Base-by-base conservation (phyloP, 2,329 filamentous ascomycete species). In the Alternaria arbusti region DNA sequence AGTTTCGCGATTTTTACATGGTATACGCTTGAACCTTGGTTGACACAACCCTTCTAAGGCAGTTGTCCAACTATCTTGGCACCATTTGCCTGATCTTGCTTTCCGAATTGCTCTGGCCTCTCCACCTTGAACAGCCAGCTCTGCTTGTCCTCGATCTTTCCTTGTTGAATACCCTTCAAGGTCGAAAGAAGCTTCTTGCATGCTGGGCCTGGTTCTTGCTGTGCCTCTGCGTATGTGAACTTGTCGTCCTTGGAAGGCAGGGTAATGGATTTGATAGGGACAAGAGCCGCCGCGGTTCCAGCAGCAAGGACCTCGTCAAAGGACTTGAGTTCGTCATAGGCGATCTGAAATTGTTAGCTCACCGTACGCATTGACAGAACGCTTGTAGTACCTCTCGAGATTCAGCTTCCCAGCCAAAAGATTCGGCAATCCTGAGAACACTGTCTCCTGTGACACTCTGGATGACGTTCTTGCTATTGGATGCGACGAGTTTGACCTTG, bases 261-360 rank as follows among this genome's bases (percentile, higher is more conserved):
- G 3, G 92, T 96, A 78, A 98, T 97, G 70, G 92, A 96, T 65
- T 91, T 91, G 80, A 97, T 96, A 1, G 95, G 95, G 4, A 98
- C 94, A 57, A 99, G 85, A 0, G 93, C 92, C 0, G 94, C 95
- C 0, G 95, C 95, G 0, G 95, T 98, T 2, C 95, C 95, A 3
- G 94, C 94, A 5, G 95, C 96, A 81, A 97, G 89, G 56, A 99
- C 90, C 81, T 98, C 95, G 47, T 84, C 84, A 77, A 94, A 93
- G 15, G 82, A 78, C 6, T 78, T 70, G 45, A 92, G 81, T 73
- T 92, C 90, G 8, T 86, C 83, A 76, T 91, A 91, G 30, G 83
- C 87, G 80, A 93, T 90, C 87, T 90, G 70, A 12, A 11, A 11
- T 20, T 17, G 30, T 71, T 49, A 71, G 58, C 13, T 63, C 22